Percentiles rank a stretch among this genome's conserved stretches.
phyloP scores from a whole-genome alignment of 306 rosid genomes.

The Myrica gale region DNA sequence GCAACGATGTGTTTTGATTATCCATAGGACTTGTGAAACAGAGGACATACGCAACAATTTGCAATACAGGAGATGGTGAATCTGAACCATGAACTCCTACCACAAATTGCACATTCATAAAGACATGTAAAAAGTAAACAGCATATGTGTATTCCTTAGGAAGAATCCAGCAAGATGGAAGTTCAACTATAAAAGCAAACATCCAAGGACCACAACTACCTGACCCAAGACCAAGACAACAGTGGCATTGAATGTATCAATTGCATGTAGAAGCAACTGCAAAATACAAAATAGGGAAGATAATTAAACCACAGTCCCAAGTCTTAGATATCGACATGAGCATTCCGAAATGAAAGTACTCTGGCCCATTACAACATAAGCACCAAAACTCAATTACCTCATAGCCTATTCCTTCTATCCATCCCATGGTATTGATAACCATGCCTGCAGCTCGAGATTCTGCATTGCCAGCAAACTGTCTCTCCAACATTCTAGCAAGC shows the following conservation, averaged over 20 bases:
- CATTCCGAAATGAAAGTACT: background rate
- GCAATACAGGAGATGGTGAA: background rate
- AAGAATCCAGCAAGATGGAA: background rate
- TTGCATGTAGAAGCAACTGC: constrained; percentile 94
- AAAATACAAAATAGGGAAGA: constrained; percentile 22
- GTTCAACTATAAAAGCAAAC: background rate
- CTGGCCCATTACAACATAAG: constrained; percentile 18
- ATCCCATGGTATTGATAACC: constrained; percentile 99
- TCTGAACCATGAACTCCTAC: background rate
- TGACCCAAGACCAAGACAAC: constrained; percentile 95
- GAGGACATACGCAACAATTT: background rate
- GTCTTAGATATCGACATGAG: constrained; percentile 22
- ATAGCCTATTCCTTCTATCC: constrained; percentile 97
- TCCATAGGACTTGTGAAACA: background rate
- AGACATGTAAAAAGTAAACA: background rate
- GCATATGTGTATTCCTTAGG: background rate
- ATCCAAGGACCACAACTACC: constrained; percentile 39
- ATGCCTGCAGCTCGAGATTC: constrained; percentile 94
- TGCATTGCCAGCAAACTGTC: constrained; percentile 74
- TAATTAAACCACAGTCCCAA: constrained; percentile 8
- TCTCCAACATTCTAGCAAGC: constrained; percentile 79
- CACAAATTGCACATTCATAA: background rate
- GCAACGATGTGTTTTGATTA: too few relatives aligned
- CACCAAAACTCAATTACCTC: constrained; percentile 51
- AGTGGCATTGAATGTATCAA: constrained; percentile 72